phyloP scores from a whole-genome alignment of 495 filamentous ascomycete species.

The Penicillium nucicola region DNA sequence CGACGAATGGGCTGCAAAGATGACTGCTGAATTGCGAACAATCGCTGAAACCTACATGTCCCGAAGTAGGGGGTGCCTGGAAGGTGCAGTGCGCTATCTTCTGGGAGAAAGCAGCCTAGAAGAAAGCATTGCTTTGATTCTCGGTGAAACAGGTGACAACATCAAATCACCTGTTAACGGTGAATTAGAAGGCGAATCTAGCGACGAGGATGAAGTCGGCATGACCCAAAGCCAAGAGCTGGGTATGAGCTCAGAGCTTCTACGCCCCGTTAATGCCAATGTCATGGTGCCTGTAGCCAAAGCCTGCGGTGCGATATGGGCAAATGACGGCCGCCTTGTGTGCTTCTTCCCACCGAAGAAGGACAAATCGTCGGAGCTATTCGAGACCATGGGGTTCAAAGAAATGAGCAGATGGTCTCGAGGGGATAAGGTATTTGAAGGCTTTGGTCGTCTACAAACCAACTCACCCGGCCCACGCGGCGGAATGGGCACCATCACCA shows the following conservation, averaged over 20 bases:
- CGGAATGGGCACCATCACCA: slow-evolving; percentile 44
- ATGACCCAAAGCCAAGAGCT: slow-evolving; percentile 50
- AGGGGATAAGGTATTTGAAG: slow-evolving; percentile 73
- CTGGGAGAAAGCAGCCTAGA: slow-evolving; percentile 79
- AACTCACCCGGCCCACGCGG: slow-evolving; percentile 48
- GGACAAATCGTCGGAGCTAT: slow-evolving; percentile 62
- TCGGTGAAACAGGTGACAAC: slow-evolving; percentile 42
- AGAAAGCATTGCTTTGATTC: slow-evolving; percentile 67
- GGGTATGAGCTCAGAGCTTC: slow-evolving; percentile 51
- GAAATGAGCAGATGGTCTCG: slow-evolving; percentile 57
- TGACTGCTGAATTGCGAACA: slow-evolving; percentile 64
- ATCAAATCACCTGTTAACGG: slow-evolving; percentile 51
- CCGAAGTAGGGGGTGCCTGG: slow-evolving; percentile 72
- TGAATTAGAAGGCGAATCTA: slow-evolving; percentile 69
- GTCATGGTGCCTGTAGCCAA: slow-evolving; percentile 74
- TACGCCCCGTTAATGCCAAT: slow-evolving; percentile 61
- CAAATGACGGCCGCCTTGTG: slow-evolving; percentile 71
- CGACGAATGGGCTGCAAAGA: slow-evolving; percentile 59
- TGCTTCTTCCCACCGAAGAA: slow-evolving; percentile 87
- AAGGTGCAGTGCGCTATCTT: slow-evolving; percentile 77
- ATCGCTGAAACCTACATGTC: slow-evolving; percentile 67
- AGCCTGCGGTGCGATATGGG: slow-evolving; percentile 73
- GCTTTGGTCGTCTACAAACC: slow-evolving; percentile 76
- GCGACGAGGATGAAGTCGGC: slow-evolving; percentile 80
- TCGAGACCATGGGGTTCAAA: slow-evolving; percentile 59